Base-by-base conservation (phyloP, 495 filamentous ascomycete species). In the Xylaria castorea region DNA sequence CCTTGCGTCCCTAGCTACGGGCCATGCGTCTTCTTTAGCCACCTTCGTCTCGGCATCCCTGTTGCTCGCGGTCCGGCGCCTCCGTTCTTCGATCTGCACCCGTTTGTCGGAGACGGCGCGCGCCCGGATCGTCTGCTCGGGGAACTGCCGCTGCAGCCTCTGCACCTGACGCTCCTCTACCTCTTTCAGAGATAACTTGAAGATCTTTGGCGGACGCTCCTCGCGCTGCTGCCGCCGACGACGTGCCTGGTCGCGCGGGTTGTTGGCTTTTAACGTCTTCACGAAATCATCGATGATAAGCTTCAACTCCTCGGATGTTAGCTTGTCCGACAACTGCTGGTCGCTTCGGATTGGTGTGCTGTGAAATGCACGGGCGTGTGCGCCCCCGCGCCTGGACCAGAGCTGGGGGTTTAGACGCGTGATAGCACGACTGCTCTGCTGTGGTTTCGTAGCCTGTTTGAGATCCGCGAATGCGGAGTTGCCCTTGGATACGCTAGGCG, bases 241-340 rank as follows among this genome's bases (percentile, higher is more conserved):
- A 46, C 72, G 73, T 25, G 64, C 66, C 66, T 61, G 51, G 48
- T 73, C 67, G 5, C 55, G 66, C 0, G 61, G 69, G 1, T 63
- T 79, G 7, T 44, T 18, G 8, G 46, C 32, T 57, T 72, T 77
- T 0, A 77, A 32, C 0, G 57, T 51, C 14, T 69, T 66, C 1
- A 77, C 32, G 25, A 79, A 79, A 2, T 76, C 50, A 32, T 73
- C 74, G 50, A 79, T 36, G 30, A 77, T 20, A n/a, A 51, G 66
- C 27, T 36, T 18, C 25, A 77, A n/a, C 60, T 72, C 66, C 16
- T 38, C 61, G 1, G 1, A n/a, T 55, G 48, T 66, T 71, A 4
- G 30, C 18, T 57, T 46, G 4, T 50, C 36, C 27, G 25, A 36
- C 25, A 16, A 12, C 36, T 6, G 22, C 5, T 70, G 8, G 34